These are phyloP conservation scores for Pseudogymnoascus sp. DNA, from an alignment of 2,329 filamentous ascomycete species.

Conservation along the genomic window DNA sequence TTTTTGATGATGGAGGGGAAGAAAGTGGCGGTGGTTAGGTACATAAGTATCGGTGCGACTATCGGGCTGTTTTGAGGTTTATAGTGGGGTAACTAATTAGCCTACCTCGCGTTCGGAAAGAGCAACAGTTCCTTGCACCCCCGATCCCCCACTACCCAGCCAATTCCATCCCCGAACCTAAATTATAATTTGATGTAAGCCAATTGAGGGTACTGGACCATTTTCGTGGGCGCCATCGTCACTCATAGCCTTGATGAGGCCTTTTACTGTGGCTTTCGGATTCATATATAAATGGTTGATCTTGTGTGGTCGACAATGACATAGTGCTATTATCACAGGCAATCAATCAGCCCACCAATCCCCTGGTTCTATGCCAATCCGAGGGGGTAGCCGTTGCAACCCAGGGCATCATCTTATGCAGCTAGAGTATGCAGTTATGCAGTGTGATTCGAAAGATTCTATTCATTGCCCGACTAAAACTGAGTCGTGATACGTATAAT, in stretches of 20 bases:
- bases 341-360: conserved; percentile 4
- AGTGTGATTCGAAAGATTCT: conserved; percentile 1
- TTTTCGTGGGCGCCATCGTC: background rate
- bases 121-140: background rate
- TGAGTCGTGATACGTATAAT: conserved; percentile 7
- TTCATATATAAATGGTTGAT: conserved; percentile 3
- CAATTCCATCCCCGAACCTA: background rate
- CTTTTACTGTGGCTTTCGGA: background rate
- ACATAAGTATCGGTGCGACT: conserved; percentile 6
- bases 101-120: conserved; percentile 6
- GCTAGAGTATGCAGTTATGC: background rate
- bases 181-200: background rate
- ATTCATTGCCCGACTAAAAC: conserved; percentile 7
- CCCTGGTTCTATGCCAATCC: background rate
- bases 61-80: conserved; percentile 5
- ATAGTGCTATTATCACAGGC: conserved; percentile 5
- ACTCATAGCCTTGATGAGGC: background rate
- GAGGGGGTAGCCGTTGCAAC: background rate
- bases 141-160: background rate
- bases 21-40: conserved; percentile 9
- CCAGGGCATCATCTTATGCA: background rate
- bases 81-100: conserved; percentile 9
- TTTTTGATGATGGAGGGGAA: conserved; percentile 9
- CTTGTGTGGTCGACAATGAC: background rate
- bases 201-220: background rate